Evolutionary conservation across 1,139 yeast species (phyloP).

Genomic region (Insectozyma bohioensis): DNA sequence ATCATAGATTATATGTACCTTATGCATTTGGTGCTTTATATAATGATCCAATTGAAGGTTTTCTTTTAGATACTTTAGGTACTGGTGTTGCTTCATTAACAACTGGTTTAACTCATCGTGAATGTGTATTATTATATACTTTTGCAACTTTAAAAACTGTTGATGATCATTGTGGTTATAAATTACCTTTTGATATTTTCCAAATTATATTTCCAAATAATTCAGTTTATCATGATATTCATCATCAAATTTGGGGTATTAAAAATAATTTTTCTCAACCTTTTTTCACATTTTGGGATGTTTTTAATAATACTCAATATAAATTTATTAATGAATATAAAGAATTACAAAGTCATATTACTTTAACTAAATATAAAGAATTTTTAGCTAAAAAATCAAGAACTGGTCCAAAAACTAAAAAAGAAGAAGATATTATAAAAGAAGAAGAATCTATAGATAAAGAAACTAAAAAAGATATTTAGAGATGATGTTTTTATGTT

Average conservation of each 20-base stretch:
- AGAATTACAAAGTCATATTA: conserved; percentile 55
- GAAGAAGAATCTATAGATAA: conserved; percentile 6
- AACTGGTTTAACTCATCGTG: conserved; percentile 71
- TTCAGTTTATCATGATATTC: conserved; percentile 94
- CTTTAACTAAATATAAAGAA: conserved; percentile 60
- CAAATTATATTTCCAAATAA: conserved; percentile 91
- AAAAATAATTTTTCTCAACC: conserved; percentile 96
- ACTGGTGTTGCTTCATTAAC: conserved; percentile 77
- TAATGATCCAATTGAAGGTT: conserved; percentile 93
- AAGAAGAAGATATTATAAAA: conserved; percentile 13
- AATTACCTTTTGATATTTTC: conserved; percentile 86
- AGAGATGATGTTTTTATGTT: conserved; percentile 3
- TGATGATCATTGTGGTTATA: conserved; percentile 97
- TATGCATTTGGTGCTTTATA: conserved; percentile 96
- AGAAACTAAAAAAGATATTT: conserved; percentile 13
- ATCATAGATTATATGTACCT: conserved; percentile 91
- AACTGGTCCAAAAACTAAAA: conserved; percentile 11
- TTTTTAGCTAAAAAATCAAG: conserved; percentile 49
- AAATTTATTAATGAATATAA: conserved; percentile 62
- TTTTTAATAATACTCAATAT: conserved; percentile 67
- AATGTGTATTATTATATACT: conserved; percentile 68
- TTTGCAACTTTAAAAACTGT: conserved; percentile 95
- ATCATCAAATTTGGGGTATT: conserved; percentile 94
- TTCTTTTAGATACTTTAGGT: conserved; percentile 85
- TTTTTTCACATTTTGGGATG: conserved; percentile 93